Conservation (phyloP, 306 rosid genomes). For the Pueraria montana region DNA sequence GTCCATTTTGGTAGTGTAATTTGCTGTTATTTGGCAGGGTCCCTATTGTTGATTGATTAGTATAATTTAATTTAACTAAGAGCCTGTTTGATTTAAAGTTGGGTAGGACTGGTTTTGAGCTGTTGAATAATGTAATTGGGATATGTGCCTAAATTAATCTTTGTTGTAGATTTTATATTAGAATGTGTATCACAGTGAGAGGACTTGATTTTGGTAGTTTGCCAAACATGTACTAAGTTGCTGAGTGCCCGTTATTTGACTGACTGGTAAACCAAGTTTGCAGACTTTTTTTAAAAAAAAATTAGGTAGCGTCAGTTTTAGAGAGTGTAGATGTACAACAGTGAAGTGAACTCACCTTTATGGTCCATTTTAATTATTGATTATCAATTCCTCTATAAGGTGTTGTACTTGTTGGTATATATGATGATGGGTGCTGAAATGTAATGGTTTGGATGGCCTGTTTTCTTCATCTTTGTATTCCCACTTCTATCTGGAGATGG, state of each 20-base stretch:
- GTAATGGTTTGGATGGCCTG: background rate
- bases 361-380: background rate
- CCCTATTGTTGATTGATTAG: slow-evolving; percentile 7
- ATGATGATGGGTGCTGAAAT: background rate
- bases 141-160: background rate
- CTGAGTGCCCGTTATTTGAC: background rate
- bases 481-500: background rate
- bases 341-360: background rate
- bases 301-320: background rate
- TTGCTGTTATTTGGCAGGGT: background rate
- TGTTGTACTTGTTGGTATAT: background rate
- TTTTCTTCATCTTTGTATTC: too few relatives aligned
- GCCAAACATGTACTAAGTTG: background rate
- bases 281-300: background rate
- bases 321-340: background rate
- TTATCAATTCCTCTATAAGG: background rate
- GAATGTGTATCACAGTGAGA: background rate
- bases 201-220: background rate
- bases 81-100: background rate
- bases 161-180: background rate
- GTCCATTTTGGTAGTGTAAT: background rate
- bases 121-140: background rate
- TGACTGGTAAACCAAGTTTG: slow-evolving; percentile 24
- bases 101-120: background rate
- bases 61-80: background rate